phyloP scores from a whole-genome alignment of 768 basidiomycete genomes.

The Austroboletus festivus region DNA sequence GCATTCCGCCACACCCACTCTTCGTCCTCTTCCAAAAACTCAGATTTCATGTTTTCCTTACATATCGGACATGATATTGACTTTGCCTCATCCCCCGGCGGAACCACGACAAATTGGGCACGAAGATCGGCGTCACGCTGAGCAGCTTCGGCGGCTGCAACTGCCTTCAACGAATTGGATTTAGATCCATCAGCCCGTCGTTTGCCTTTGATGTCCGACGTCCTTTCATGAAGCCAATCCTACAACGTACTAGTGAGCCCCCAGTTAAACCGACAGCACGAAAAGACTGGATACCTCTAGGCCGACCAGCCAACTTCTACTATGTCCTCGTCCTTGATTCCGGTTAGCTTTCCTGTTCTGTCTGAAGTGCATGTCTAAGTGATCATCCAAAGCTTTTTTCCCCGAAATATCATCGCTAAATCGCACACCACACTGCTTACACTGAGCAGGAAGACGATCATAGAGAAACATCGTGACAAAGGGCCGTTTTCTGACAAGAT shows the following conservation, averaged over 20 bases:
- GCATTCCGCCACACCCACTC: constrained; percentile 99
- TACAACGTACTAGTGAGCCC: constrained; percentile 32
- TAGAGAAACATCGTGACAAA: constrained; percentile 67
- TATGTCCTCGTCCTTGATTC: constrained; percentile 78
- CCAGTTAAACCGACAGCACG: background rate
- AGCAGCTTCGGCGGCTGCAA: constrained; percentile 59
- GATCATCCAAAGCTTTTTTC: constrained; percentile 77
- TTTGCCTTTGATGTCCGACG: constrained; percentile 64
- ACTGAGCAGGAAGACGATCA: constrained; percentile 72
- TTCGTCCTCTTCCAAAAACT: constrained; percentile 93
- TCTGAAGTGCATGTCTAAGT: constrained; percentile 95
- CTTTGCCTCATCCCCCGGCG: constrained; percentile 85
- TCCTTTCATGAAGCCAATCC: constrained; percentile 85
- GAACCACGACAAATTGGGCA: constrained; percentile 81
- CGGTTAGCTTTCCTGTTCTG: constrained; percentile 84
- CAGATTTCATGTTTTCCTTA: constrained; percentile 88
- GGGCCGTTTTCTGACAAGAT: constrained; percentile 44
- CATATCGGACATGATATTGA: constrained; percentile 90
- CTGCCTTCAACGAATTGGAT: constrained; percentile 52
- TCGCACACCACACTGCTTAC: constrained; percentile 91
- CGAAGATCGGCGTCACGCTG: constrained; percentile 75
- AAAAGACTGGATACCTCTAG: constrained; percentile 61
- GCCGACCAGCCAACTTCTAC: constrained; percentile 84
- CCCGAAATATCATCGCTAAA: constrained; percentile 72
- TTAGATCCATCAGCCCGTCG: constrained; percentile 53